Conservation (phyloP, 352 stramenopile genomes). For the Globisporangium nodosum region DNA sequence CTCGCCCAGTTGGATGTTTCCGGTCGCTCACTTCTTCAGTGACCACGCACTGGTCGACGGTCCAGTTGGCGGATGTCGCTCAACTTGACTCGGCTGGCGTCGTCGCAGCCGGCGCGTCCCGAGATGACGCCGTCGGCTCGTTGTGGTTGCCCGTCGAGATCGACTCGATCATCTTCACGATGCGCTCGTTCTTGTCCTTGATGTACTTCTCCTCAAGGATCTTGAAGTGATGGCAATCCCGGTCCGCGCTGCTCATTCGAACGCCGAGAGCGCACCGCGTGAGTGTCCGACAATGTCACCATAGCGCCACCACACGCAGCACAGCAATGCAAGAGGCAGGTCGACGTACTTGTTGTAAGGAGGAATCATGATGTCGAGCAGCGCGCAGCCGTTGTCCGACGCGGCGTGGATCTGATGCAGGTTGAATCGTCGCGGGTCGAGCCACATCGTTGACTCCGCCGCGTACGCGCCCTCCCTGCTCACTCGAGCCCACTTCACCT, state of each 20-base stretch:
- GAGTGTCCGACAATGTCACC: not conserved
- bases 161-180: constrained; percentile 72
- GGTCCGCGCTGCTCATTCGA: constrained; percentile 39
- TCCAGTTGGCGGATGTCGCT: not conserved
- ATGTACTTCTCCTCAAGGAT: constrained; percentile 54
- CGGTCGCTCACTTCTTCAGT: not conserved
- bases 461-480: constrained; percentile 52
- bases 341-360: constrained; percentile 75
- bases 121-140: constrained; percentile 17
- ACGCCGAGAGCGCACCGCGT: not conserved
- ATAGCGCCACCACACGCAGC: not conserved
- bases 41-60: too few relatives aligned
- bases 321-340: not conserved
- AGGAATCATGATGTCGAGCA: constrained; percentile 84
- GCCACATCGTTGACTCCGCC: constrained; percentile 67
- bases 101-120: not conserved
- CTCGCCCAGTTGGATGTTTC: not conserved
- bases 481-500: constrained; percentile 56
- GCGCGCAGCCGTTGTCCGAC: constrained; percentile 60
- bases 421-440: constrained; percentile 78
- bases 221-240: constrained; percentile 75
- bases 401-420: constrained; percentile 76
- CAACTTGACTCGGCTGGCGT: constrained; percentile 1
- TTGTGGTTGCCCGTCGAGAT: constrained; percentile 68
- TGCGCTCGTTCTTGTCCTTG: constrained; percentile 32